Percentiles rank a stretch among this genome's conserved stretches.
Conservation (phyloP, 2,329 filamentous ascomycete species). For the Penicillium frequentans region DNA sequence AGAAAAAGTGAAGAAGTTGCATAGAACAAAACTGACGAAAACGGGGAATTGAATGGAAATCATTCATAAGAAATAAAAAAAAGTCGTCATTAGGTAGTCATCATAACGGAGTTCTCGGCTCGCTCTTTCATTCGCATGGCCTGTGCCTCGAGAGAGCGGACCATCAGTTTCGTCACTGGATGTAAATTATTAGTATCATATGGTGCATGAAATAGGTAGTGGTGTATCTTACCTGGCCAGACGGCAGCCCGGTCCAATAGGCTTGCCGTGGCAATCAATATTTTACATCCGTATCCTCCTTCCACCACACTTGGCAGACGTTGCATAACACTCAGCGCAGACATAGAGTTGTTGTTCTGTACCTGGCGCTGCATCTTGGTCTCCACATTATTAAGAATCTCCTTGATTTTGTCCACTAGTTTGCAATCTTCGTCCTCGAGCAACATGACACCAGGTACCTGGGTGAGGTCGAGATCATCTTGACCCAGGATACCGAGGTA, state of each 20-base stretch:
- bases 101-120: conserved; percentile 43
- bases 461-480: conserved; percentile 73
- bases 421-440: conserved; percentile 90
- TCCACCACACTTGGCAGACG: conserved; percentile 60
- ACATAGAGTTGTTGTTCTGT: conserved; percentile 54
- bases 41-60: background rate
- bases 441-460: conserved; percentile 84
- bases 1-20: background rate
- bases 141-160: conserved; percentile 64
- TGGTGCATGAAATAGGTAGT: background rate
- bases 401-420: conserved; percentile 76
- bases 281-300: conserved; percentile 79
- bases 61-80: background rate
- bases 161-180: conserved; percentile 68
- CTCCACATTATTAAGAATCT: conserved; percentile 74
- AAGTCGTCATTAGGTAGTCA: conserved; percentile 24
- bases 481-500: conserved; percentile 85
- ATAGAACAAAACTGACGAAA: background rate
- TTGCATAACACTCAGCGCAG: conserved; percentile 52
- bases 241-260: conserved; percentile 86
- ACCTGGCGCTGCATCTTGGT: conserved; percentile 70
- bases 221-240: conserved; percentile 72
- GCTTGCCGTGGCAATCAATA: conserved; percentile 79
- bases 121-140: conserved; percentile 63
- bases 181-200: background rate